A percentile compares a stretch with the other conserved stretches of the same genome.
Conservation (phyloP, 2,329 filamentous ascomycete genomes). For the Herpomyces periplanetae region DNA sequence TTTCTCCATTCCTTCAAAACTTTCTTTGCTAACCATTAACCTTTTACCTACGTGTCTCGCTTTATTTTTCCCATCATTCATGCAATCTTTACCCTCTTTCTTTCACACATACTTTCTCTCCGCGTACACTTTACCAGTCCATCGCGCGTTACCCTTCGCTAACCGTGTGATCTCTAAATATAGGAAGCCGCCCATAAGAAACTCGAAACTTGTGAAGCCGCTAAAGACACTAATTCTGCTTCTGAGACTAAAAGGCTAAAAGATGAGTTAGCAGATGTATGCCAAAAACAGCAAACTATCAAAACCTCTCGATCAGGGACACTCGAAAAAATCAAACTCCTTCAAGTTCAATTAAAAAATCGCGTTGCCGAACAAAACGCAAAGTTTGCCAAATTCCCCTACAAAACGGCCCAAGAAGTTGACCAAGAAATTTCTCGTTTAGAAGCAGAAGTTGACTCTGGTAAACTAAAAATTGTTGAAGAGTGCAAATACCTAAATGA, state of each 20-base stretch:
- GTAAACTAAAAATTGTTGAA: slow-evolving; percentile 76
- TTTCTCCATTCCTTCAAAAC: too few relatives aligned
- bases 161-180: too few relatives aligned
- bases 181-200: too few relatives aligned
- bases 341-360: slow-evolving; percentile 57
- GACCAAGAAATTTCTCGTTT: slow-evolving; percentile 42
- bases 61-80: too few relatives aligned
- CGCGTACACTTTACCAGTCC: too few relatives aligned
- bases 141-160: too few relatives aligned
- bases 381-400: slow-evolving; percentile 36
- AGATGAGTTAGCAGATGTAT: slow-evolving; percentile 41
- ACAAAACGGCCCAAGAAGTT: slow-evolving; percentile 57
- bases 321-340: slow-evolving; percentile 60
- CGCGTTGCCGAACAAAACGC: slow-evolving; percentile 56
- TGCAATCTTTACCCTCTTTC: too few relatives aligned
- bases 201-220: too few relatives aligned
- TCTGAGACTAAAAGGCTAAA: slow-evolving; percentile 67
- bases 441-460: slow-evolving; percentile 49
- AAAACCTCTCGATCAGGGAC: slow-evolving; percentile 41
- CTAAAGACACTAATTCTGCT: too few relatives aligned
- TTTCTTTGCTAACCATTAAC: too few relatives aligned
- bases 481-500: slow-evolving; percentile 75
- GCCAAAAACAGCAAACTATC: slow-evolving; percentile 45
- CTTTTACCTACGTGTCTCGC: too few relatives aligned
- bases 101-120: too few relatives aligned